Evolutionary conservation across 2,329 filamentous ascomycete species (phyloP).

Genomic region (Penicillium crustosum): DNA sequence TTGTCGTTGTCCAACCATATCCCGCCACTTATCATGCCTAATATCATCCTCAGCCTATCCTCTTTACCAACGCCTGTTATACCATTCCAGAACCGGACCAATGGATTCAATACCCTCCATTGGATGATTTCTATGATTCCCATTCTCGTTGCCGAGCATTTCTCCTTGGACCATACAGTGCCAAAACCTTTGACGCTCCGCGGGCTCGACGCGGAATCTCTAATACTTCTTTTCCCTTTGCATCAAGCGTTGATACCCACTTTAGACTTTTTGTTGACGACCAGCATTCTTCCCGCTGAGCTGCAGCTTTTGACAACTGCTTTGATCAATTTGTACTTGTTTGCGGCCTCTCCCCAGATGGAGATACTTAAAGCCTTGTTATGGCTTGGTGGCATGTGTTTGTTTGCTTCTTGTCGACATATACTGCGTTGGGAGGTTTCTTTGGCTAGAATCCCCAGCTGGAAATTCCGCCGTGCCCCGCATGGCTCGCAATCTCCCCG

Average conservation of each 20-base stretch:
- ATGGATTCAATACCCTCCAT: constrained; percentile 67
- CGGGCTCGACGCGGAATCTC: constrained; percentile 55
- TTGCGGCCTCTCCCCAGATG: constrained; percentile 77
- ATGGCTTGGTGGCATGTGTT: constrained; percentile 75
- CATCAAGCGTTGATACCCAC: constrained; percentile 74
- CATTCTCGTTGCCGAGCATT: constrained; percentile 54
- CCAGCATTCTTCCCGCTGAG: constrained; percentile 82
- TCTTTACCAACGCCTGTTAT: constrained; percentile 73
- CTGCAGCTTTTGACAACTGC: constrained; percentile 81
- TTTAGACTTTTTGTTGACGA: constrained; percentile 79
- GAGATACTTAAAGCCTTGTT: constrained; percentile 81
- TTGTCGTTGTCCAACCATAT: constrained; percentile 67
- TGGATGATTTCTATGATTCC: constrained; percentile 77
- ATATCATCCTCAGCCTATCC: constrained; percentile 76
- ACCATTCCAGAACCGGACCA: constrained; percentile 59
- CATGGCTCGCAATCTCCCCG: constrained; percentile 38
- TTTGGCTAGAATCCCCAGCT: constrained; percentile 83
- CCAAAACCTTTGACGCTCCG: constrained; percentile 33
- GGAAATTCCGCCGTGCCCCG: constrained; percentile 71
- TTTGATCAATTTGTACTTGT: constrained; percentile 76
- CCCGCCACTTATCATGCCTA: constrained; percentile 66
- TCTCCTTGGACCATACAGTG: constrained; percentile 36
- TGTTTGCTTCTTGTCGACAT: constrained; percentile 71
- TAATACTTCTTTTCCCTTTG: constrained; percentile 73
- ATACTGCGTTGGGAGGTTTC: constrained; percentile 81